phyloP scores from a whole-genome alignment of 768 basidiomycete genomes.

The Hygrocybe coccinea region DNA sequence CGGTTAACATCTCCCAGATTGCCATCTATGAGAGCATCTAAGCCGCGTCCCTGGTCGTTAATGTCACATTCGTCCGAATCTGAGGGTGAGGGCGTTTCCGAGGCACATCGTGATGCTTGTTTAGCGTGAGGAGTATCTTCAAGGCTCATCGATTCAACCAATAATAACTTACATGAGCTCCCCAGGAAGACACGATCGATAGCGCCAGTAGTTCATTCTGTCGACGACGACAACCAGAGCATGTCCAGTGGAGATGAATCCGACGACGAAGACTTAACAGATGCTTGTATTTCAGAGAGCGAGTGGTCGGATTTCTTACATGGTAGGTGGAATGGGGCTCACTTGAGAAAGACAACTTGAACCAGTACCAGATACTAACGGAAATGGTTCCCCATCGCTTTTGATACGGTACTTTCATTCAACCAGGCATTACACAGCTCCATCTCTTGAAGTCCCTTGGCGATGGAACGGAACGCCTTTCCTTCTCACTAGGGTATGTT shows the following conservation, averaged over 20 bases:
- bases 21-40: not conserved
- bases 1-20: too few relatives aligned
- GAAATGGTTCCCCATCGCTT: constrained; percentile 17
- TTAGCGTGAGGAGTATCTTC: constrained; percentile 49
- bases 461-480: constrained; percentile 49
- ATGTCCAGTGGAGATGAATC: constrained; percentile 75
- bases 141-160: not conserved
- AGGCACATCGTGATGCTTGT: constrained; percentile 65
- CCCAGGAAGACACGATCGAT: constrained; percentile 49
- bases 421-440: constrained; percentile 44
- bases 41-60: constrained; percentile 7
- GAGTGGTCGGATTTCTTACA: constrained; percentile 40
- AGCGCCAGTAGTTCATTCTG: constrained; percentile 31
- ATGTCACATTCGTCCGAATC: constrained; percentile 51
- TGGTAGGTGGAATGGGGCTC: constrained; percentile 28
- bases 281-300: constrained; percentile 45
- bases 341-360: not conserved
- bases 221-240: constrained; percentile 43
- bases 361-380: not conserved
- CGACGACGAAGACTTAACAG: constrained; percentile 67
- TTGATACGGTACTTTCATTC: constrained; percentile 46
- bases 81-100: constrained; percentile 58
- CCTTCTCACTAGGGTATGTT: constrained; percentile 38
- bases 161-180: not conserved
- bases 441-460: constrained; percentile 30